Evolutionary conservation across 208 protist species (phyloP).

Genomic region (Wallacemonas sp.): DNA sequence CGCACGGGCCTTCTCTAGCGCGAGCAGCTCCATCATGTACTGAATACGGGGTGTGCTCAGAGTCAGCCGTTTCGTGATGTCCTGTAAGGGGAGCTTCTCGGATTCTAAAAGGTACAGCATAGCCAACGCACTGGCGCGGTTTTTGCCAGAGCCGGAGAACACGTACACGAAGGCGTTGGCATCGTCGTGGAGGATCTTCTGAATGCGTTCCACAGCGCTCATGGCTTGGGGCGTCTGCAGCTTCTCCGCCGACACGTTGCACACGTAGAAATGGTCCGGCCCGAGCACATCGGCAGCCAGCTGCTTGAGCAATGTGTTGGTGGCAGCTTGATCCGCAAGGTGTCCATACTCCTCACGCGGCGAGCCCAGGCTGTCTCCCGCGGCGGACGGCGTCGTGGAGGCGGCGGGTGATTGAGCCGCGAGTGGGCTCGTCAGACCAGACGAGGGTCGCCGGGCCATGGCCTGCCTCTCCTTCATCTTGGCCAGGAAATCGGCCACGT

Average conservation of each 20-base stretch:
- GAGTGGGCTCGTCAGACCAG: not conserved
- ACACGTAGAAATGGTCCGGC: slow-evolving; percentile 15
- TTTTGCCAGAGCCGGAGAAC: slow-evolving; percentile 31
- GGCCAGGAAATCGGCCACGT: slow-evolving; percentile 18
- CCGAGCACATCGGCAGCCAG: slow-evolving; percentile 1
- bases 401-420: not conserved
- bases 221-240: not conserved
- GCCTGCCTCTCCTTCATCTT: slow-evolving; percentile 25
- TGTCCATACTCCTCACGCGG: not conserved
- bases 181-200: slow-evolving; percentile 7
- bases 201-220: slow-evolving; percentile 13
- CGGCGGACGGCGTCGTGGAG: not conserved
- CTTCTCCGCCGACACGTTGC: slow-evolving; percentile 3
- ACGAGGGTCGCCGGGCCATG: slow-evolving; percentile 7
- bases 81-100: slow-evolving; percentile 20
- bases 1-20: slow-evolving; percentile 14
- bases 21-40: slow-evolving; percentile 21
- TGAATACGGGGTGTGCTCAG: slow-evolving; percentile 25
- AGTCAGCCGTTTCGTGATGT: slow-evolving; percentile 22
- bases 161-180: slow-evolving; percentile 23
- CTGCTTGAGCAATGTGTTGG: slow-evolving; percentile 6
- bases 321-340: slow-evolving; percentile 2
- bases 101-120: slow-evolving; percentile 23
- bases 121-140: slow-evolving; percentile 26
- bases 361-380: too few relatives aligned